Base-by-base conservation (phyloP, 805 yeast genomes). In the Wickerhamomyces hampshirensis region DNA sequence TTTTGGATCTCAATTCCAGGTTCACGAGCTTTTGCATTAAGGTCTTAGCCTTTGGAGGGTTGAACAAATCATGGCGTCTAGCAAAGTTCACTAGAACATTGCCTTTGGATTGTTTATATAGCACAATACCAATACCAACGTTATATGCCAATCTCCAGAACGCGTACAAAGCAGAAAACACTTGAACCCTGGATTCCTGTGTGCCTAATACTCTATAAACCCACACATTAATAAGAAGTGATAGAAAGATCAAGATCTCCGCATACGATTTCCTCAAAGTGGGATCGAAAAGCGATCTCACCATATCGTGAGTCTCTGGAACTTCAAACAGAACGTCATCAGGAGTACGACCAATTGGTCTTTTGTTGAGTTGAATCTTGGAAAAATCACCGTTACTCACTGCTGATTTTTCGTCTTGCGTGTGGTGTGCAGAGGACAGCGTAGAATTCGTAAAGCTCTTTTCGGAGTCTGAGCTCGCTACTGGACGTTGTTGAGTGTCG, bases 61-160 rank as follows among this genome's bases (percentile, higher is more conserved):
- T 41, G 50, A 80, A 78, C n/a, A 80, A 46, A n/a, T 62, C 47
- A 38, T 59, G 54, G 5, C 62, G 52, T 30, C 58, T 60, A 21
- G 81, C 70, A 72, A 73, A 72, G 11, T 66, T 56, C 13, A 80
- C 80, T 40, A 83, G 58, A 10, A 63, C 50, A 40, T 69, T 68
- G 45, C 72, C 58, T 34, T 78, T 73, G 6, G 89, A 80, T 56
- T 85, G 95, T 40, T 69, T 68, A 44, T 74, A 71, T 23, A 85
- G 65, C 16, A 85, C 56, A 42, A 68, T 65, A 24, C 95, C 95
- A 43, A 85, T 81, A n/a, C 95, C 95, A 19, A 76, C 66, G 54
- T 85, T 86, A 60, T 85, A 85, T 18, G 77, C 68, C 28, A 78
- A 54, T 50, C 95, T 71, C 91, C 95, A 85, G 53, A 80, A 75